Conservation (phyloP, 192 early-diverging fungal species). For the Dissophora ornata region DNA sequence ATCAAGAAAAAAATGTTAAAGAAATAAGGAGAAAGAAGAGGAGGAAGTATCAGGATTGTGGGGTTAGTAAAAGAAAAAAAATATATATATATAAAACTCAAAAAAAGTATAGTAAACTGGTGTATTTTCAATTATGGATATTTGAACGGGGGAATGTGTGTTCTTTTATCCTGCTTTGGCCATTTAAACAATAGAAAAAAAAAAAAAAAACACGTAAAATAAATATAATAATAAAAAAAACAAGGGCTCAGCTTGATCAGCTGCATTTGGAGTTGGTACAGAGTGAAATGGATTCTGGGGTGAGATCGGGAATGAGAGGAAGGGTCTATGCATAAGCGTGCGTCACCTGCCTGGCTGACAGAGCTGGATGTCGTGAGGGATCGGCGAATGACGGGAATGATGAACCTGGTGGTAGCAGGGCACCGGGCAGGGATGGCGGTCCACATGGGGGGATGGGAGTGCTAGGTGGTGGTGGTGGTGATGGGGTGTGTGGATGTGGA, state of each 20-base stretch:
- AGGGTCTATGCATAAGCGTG: no score
- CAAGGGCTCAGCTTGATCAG: not conserved
- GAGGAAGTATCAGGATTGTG: no score
- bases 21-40: no score
- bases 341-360: not conserved
- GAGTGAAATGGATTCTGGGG: not conserved
- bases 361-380: not conserved
- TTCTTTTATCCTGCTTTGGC: no score
- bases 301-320: no score
- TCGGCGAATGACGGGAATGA: not conserved
- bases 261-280: conserved; percentile 3
- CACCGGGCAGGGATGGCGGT: not conserved
- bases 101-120: no score
- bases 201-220: not conserved
- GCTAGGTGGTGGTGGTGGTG: not conserved
- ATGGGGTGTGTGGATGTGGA: no score
- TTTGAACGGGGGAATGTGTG: no score
- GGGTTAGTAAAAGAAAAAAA: no score
- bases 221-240: not conserved
- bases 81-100: no score
- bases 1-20: not conserved
- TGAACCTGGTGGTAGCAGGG: not conserved
- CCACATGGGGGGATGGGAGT: not conserved
- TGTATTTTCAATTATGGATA: no score
- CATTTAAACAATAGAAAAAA: no score